Base-by-base conservation (phyloP, 768 basidiomycete genomes). In the Mycena rebaudengoi region DNA sequence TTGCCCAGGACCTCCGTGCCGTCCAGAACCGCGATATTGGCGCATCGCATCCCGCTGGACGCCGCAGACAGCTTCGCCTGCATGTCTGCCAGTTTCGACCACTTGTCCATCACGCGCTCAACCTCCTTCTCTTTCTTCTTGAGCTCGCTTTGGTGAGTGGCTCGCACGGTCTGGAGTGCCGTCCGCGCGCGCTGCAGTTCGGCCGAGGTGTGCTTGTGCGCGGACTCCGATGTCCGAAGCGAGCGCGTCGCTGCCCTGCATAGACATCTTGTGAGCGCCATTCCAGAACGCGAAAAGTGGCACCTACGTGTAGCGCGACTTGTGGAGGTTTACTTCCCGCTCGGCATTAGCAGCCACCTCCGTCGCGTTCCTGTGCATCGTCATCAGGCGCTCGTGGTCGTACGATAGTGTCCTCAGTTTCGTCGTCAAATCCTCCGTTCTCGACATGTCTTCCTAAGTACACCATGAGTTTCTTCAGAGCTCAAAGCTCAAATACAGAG, bases 71-170 rank as follows among this genome's bases (percentile, higher is more conserved):
- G 76, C 73, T 89, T 91, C 0, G 84, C 73, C 74, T 95, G 94
- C 11, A 82, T 73, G 59, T 94, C 92, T 6, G 85, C 77, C 18
- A 95, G 73, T 71, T 88, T 94, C 28, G 81, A 78, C 91, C 91
- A 94, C 66, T 86, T 88, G 49, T 95, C 93, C 26, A 85, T 67
- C 72, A 91, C 87, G 18, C 88, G 83, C 69, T 95, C 93, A 18
- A 89, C 76, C 39, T 95, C 93, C 67, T 89, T 90, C 68, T 96
- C 94, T 70, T 86, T 86, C 80, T 91, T 91, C 83, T 90, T 94
- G 32, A 93, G 73, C 72, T 95, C 94, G 33, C 82, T 81, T 59
- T 86, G 83, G 64, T 93, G 86, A 0, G 89, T 85, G 39, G 87
- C 81, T 25, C 94, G 88, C 13, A 92, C 79, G 11, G 85, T 85